Conservation (phyloP, 1,284 basidiomycete species). For the Malassezia restricta region DNA sequence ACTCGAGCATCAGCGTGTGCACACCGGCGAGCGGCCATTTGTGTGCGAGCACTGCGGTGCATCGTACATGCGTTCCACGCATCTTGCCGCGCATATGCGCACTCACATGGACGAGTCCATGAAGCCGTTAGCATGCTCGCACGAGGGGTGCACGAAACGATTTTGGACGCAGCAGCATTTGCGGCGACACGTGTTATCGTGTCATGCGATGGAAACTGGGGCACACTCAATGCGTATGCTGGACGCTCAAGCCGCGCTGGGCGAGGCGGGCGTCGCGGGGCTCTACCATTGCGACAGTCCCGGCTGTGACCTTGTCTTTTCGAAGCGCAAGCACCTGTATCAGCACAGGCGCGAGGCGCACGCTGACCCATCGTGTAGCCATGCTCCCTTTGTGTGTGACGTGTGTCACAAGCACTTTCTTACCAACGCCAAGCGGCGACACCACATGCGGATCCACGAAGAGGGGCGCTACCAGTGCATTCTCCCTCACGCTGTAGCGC, state of each 20-base stretch:
- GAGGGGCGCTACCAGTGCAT: constrained; percentile 6
- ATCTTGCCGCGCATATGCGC: constrained; percentile 12
- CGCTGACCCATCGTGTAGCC: not conserved
- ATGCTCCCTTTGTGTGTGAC: constrained; percentile 1
- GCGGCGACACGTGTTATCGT: constrained; percentile 8
- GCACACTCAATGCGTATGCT: not conserved
- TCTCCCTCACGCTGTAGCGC: not conserved
- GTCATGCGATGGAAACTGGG: constrained; percentile 2
- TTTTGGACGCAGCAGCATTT: constrained; percentile 16
- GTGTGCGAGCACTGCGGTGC: constrained; percentile 8
- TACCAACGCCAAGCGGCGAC: constrained; percentile 8
- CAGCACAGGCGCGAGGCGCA: constrained; percentile 11
- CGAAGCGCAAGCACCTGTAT: constrained; percentile 14
- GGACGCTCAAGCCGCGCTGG: not conserved
- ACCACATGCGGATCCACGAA: constrained; percentile 10
- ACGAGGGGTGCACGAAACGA: constrained; percentile 3
- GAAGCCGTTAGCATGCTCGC: constrained; percentile 2
- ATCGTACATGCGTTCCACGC: constrained; percentile 16
- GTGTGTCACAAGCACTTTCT: constrained; percentile 9
- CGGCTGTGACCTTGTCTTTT: constrained; percentile 3
- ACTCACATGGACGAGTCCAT: constrained; percentile 7
- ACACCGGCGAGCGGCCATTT: constrained; percentile 16
- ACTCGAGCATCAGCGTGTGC: constrained; percentile 9
- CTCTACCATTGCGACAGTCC: constrained; percentile 2
- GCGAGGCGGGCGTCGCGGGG: not conserved